Evolutionary conservation across 768 basidiomycete genomes (phyloP), one percentile per base, ranked within the genome.

Genomic region (Lentinus brumalis): DNA sequence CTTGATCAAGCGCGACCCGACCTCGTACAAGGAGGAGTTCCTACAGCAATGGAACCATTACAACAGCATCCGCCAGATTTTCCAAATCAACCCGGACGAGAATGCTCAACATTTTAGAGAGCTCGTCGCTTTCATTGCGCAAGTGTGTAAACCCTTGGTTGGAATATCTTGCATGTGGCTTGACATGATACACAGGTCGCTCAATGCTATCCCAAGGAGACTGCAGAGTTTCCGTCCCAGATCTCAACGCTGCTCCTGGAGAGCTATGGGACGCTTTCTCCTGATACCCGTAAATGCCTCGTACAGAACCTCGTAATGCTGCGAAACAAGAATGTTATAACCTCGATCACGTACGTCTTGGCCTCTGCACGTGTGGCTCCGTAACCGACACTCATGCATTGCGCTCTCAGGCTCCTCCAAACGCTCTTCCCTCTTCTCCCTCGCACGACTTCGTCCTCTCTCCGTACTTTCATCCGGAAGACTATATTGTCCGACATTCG

Each of bases 21-120:
- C 78, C 9, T 88, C 85, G 0, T 98, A 99, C 79, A 90, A 86
- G 71, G 96, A 98, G 62, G 97, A 99, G 68, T 99, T 98, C 67
- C 71, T 95, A 15, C 94, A 94, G 65, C 96, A 99, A 81, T 97
- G 94, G 89, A 92, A 92, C 61, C 93, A 96, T 74, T 98, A 96
- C 76, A 85, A 91, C 66, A 91, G 87, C 65, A 87, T 91, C 57
- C 85, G 92, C 38, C 85, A 93, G 68, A 91, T 99, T 63, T 94
- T 95, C 69, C 82, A 83, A 67, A 79, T 89, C 61, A 87, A 86
- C 69, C 92, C 95, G 1, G 86, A 87, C 69, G 94, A 96, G 69
- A 91, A 96, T 68, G 89, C 90, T 0, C 79, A 88, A 38, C 86
- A 92, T 65, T 96, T 96, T 68, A 78, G 87, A 60, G 94, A 98